Conservation (phyloP, 2,329 filamentous ascomycete species). For the Cercospora janseana region DNA sequence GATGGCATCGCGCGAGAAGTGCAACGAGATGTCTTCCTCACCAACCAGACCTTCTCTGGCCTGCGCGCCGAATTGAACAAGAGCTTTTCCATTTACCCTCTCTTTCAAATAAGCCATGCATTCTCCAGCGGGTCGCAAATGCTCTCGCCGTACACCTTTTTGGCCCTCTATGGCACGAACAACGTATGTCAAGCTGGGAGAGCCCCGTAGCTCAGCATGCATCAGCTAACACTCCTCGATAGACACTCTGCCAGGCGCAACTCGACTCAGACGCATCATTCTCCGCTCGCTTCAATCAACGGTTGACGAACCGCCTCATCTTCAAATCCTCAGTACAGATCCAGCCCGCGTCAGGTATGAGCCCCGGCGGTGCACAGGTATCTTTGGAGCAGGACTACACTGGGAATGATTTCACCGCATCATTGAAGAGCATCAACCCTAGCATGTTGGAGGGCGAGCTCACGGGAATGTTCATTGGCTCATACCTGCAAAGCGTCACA, state of each 20-base stretch:
- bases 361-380: conserved; percentile 77
- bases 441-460: conserved; percentile 86
- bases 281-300: conserved; percentile 86
- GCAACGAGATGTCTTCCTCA: conserved; percentile 92
- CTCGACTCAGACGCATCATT: conserved; percentile 89
- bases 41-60: conserved; percentile 95
- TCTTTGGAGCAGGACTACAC: conserved; percentile 95
- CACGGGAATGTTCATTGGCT: conserved; percentile 92
- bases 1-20: conserved; percentile 89
- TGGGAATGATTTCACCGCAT: conserved; percentile 88
- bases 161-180: conserved; percentile 87
- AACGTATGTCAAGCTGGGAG: conserved; percentile 59
- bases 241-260: conserved; percentile 96
- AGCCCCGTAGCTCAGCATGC: neutral
- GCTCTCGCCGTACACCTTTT: conserved; percentile 91
- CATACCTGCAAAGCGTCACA: conserved; percentile 91
- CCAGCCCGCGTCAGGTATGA: conserved; percentile 55
- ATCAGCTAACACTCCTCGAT: conserved; percentile 21
- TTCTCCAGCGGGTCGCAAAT: conserved; percentile 89
- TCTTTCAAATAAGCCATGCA: conserved; percentile 97
- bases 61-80: conserved; percentile 95
- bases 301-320: conserved; percentile 76
- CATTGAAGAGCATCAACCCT: conserved; percentile 93
- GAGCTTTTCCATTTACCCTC: conserved; percentile 85
- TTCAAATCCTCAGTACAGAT: conserved; percentile 88